phyloP scores from a whole-genome alignment of 306 rosid genomes.

The Medicago arabica region DNA sequence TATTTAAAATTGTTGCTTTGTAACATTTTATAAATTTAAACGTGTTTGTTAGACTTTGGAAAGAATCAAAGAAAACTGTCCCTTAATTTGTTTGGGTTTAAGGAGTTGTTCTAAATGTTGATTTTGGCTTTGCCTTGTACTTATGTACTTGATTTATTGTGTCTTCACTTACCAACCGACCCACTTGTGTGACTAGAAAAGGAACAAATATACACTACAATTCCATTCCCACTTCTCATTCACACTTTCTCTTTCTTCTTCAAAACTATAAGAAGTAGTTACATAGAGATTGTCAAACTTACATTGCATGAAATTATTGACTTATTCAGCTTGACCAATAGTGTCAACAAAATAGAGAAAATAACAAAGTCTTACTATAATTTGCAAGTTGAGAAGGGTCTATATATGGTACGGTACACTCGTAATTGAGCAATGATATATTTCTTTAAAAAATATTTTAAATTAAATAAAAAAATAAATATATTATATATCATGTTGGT shows the following conservation, averaged over 20 bases:
- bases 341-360: not conserved
- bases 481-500: too few relatives aligned
- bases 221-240: conserved; percentile 7
- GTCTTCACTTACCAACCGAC: not conserved
- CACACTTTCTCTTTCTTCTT: not conserved
- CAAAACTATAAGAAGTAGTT: not conserved
- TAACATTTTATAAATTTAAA: not conserved
- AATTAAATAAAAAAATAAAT: too few relatives aligned
- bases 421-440: too few relatives aligned
- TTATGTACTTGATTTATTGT: not conserved
- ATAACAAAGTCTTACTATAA: not conserved
- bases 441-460: too few relatives aligned
- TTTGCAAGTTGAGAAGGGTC: not conserved
- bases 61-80: not conserved
- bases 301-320: not conserved
- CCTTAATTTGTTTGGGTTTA: not conserved
- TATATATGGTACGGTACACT: too few relatives aligned
- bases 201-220: not conserved
- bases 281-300: not conserved
- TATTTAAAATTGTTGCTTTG: not conserved
- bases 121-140: not conserved
- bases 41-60: not conserved
- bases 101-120: not conserved
- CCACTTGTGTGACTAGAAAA: not conserved
- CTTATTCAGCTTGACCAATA: not conserved